Evolutionary conservation across 768 basidiomycete genomes (phyloP), one percentile per base, ranked within the genome.

Genomic region (Leucocoprinus birnbaumii): DNA sequence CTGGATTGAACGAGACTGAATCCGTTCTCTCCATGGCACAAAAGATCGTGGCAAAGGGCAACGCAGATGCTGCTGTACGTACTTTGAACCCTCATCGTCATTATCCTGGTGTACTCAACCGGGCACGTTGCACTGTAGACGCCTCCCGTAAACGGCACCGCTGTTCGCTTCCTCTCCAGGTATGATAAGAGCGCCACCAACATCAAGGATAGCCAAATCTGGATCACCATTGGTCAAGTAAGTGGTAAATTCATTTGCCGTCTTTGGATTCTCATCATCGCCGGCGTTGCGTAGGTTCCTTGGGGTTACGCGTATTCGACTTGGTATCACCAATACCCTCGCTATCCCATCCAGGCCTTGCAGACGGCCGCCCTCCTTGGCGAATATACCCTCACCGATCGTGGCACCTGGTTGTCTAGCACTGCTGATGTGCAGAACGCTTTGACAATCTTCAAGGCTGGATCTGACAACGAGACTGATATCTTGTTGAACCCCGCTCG

Each of bases 101-200:
- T 22, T 21, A 21, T 22, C 7, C 19, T 2, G 7, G 24, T 7
- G 5, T 22, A 14, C 8, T 22, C 21, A 22, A 22, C 13, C 24
- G 43, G 13, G 9, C 19, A 19, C 13, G 19, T 22, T 25, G 43
- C 21, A 14, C n/a, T 46, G 27, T 58, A 75, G 59, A 59, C 71
- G 26, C 57, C 66, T 18, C 60, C 71, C 3, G 58, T 61, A 11
- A 59, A 62, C 31, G 71, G 67, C 1, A 65, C 63, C 3, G 63
- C 78, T 3, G 74, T 73, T 13, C 76, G 79, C 27, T 83, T 82
- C 64, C 72, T 83, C 13, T 80, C 80, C 1, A 76, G 82, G 2
- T 83, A 71, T 56, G 82, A 84, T 58, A 83, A 82, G 59, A 79
- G 79, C 50, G 80, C 82, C 8, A 83, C 80, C 0, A 82, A 83